Conservation (phyloP, 2,329 filamentous ascomycete species). For the Cladosporium austrohemisphaericum region DNA sequence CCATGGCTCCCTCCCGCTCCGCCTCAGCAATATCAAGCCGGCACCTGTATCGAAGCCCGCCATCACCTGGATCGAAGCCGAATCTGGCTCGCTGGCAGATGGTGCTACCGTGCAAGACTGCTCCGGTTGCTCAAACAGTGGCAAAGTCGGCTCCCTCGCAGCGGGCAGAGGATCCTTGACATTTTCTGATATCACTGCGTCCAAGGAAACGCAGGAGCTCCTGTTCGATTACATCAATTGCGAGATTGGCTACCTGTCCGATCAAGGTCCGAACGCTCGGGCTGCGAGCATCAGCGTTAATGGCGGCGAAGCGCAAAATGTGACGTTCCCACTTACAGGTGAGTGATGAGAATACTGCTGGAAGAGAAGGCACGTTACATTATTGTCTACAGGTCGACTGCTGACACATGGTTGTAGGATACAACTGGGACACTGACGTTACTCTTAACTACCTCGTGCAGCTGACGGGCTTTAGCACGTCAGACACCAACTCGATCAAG, state of each 20-base stretch:
- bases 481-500: conserved; percentile 25
- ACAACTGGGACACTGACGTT: conserved; percentile 37
- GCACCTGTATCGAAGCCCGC: conserved; percentile 17
- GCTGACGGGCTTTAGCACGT: conserved; percentile 26
- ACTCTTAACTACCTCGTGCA: conserved; percentile 24
- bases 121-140: conserved; percentile 32
- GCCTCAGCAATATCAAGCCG: conserved; percentile 33
- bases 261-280: conserved; percentile 34
- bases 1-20: conserved; percentile 32
- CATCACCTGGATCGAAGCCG: conserved; percentile 31
- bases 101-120: conserved; percentile 30
- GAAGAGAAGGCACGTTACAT: neutral
- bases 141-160: conserved; percentile 35
- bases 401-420: conserved; percentile 23
- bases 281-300: conserved; percentile 39
- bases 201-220: conserved; percentile 31
- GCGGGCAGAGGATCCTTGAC: conserved; percentile 24
- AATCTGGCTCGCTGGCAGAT: conserved; percentile 32
- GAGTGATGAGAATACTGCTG: neutral
- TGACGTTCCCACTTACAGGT: conserved; percentile 37
- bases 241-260: conserved; percentile 37
- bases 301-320: conserved; percentile 33
- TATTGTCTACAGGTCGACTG: neutral
- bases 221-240: conserved; percentile 41
- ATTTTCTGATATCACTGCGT: conserved; percentile 28